Conservation (phyloP, 768 basidiomycete species). For the Amanita rubescens region DNA sequence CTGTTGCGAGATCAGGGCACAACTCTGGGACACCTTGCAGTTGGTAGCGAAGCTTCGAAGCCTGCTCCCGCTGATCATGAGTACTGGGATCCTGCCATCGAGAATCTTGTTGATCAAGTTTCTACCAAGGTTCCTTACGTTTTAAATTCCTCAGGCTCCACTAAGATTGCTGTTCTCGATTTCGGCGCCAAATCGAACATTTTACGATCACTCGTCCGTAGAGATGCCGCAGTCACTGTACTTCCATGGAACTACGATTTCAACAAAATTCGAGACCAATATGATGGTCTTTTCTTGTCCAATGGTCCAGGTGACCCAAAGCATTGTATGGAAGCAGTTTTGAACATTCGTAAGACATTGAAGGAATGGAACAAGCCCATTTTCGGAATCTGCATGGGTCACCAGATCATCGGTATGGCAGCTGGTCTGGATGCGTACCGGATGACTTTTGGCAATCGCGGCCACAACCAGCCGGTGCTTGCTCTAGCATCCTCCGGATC, state of each 20-base stretch:
- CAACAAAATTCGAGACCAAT: slow-evolving; percentile 83
- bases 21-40: slow-evolving; percentile 84
- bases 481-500: slow-evolving; percentile 91
- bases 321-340: slow-evolving; percentile 80
- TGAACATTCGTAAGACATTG: slow-evolving; percentile 75
- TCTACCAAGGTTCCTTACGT: slow-evolving; percentile 82
- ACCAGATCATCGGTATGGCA: slow-evolving; percentile 96
- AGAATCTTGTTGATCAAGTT: slow-evolving; percentile 91
- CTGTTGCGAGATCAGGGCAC: slow-evolving; percentile 96
- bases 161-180: slow-evolving; percentile 93
- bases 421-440: slow-evolving; percentile 95
- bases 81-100: slow-evolving; percentile 88
- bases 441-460: slow-evolving; percentile 99
- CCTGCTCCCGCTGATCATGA: slow-evolving; percentile 56
- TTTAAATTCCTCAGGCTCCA: slow-evolving; percentile 79
- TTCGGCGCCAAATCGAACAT: slow-evolving; percentile 99
- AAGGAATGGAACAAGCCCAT: slow-evolving; percentile 89
- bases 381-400: slow-evolving; percentile 99
- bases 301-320: slow-evolving; percentile 96
- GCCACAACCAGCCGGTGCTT: slow-evolving; percentile 97
- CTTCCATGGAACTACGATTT: slow-evolving; percentile 98
- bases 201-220: slow-evolving; percentile 82
- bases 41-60: slow-evolving; percentile 63
- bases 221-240: slow-evolving; percentile 89
- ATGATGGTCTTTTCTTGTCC: slow-evolving; percentile 90